Percentiles rank a stretch among this genome's conserved stretches.
These are phyloP conservation scores for Agarophyton chilense DNA, from an alignment of 23 red algal species.

Conservation along the genomic window DNA sequence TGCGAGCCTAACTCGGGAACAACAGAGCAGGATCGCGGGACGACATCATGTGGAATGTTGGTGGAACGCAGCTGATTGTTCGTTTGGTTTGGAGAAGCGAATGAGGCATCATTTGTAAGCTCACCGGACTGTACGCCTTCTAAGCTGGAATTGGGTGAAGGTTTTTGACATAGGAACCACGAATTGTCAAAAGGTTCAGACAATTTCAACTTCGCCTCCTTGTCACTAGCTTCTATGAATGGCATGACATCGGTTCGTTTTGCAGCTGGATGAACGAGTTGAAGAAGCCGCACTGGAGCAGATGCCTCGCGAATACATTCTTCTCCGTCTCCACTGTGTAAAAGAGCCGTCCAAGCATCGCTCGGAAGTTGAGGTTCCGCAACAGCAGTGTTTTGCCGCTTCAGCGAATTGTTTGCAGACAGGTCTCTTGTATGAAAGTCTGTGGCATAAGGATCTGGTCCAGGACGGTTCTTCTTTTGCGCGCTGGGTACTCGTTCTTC, in stretches of 20 bases:
- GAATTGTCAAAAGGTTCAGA: neutral
- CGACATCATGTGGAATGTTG: neutral
- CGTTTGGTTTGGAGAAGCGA: neutral
- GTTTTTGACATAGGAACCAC: neutral
- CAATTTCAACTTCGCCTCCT: neutral
- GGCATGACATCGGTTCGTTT: neutral
- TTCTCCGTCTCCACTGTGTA: neutral
- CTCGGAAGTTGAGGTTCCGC: neutral
- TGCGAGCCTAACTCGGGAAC: neutral
- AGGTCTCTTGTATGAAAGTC: neutral
- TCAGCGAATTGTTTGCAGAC: neutral
- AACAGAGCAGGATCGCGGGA: neutral
- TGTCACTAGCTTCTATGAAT: neutral
- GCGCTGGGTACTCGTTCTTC: neutral
- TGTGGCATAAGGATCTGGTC: neutral
- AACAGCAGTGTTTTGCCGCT: neutral
- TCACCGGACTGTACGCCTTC: neutral
- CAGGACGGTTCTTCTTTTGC: neutral
- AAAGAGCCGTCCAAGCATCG: conserved; percentile 3
- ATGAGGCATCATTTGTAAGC: neutral
- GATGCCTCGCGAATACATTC: neutral
- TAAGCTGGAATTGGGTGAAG: neutral
- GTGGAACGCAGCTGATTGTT: neutral
- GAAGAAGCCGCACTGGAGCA: neutral
- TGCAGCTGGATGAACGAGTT: neutral